Evolutionary conservation across 2,329 filamentous ascomycete genomes (phyloP).

Genomic region (Ceratocystis huliohia): DNA sequence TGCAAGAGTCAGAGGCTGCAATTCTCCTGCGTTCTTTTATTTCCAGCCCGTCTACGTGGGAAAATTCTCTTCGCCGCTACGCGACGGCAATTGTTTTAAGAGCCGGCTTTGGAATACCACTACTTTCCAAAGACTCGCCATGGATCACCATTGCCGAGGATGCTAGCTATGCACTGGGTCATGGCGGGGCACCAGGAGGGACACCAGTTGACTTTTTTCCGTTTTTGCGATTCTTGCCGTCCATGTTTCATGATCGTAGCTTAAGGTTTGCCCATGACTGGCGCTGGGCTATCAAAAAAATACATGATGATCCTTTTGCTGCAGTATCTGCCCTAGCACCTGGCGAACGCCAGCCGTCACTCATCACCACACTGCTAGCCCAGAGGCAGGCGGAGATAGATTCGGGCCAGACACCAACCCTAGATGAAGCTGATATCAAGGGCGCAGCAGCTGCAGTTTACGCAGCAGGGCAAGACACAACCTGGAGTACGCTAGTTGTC

Average conservation of each 20-base stretch:
- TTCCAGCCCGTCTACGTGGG: conserved; percentile 26
- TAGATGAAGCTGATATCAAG: conserved; percentile 33
- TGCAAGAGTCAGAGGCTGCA: conserved; percentile 33
- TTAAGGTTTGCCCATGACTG: conserved; percentile 27
- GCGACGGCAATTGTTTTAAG: conserved; percentile 32
- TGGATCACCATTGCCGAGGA: conserved; percentile 30
- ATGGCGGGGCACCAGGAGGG: conserved; percentile 26
- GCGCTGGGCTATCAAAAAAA: conserved; percentile 28
- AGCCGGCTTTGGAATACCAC: conserved; percentile 32
- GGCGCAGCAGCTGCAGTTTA: conserved; percentile 36
- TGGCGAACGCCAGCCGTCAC: conserved; percentile 27
- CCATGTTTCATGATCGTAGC: conserved; percentile 28
- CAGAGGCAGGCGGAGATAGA: conserved; percentile 30
- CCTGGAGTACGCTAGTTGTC: conserved; percentile 31
- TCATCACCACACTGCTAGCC: conserved; percentile 32
- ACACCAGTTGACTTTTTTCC: conserved; percentile 33
- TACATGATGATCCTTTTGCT: conserved; percentile 36
- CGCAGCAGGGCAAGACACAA: conserved; percentile 34
- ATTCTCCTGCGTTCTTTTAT: conserved; percentile 32
- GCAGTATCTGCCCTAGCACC: conserved; percentile 27
- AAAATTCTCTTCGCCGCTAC: conserved; percentile 30
- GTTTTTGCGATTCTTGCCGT: conserved; percentile 30
- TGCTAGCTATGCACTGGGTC: conserved; percentile 26
- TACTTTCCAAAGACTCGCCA: conserved; percentile 28
- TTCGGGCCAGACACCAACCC: conserved; percentile 28